phyloP scores from a whole-genome alignment of 139 green algal genomes.

The Picochlorum sp. region DNA sequence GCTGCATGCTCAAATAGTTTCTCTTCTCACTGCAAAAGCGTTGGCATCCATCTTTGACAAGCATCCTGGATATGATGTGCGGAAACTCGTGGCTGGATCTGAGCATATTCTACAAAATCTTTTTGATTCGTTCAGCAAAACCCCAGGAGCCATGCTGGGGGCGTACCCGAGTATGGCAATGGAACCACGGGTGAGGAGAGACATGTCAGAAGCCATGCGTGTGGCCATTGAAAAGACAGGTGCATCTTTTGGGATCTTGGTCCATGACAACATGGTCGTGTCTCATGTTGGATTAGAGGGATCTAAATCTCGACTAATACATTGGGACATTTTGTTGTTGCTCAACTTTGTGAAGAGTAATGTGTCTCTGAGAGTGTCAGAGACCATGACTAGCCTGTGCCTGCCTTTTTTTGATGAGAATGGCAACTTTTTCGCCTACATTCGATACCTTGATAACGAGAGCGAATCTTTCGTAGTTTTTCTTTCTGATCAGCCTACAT shows the following conservation, averaged over 20 bases:
- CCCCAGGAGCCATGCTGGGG: conserved; percentile 41
- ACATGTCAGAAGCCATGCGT: conserved; percentile 26
- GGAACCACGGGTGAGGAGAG: conserved; percentile 19
- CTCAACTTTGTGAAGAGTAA: conserved; percentile 64
- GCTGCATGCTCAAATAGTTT: conserved; percentile 24
- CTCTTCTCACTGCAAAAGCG: conserved; percentile 22
- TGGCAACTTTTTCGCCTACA: conserved; percentile 76
- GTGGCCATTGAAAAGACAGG: conserved; percentile 13
- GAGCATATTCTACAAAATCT: conserved; percentile 30
- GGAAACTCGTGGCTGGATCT: conserved; percentile 22
- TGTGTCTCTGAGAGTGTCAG: conserved; percentile 35
- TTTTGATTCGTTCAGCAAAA: conserved; percentile 23
- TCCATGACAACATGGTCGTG: no score
- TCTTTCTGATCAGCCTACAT: conserved; percentile 10
- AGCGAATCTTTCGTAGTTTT: conserved; percentile 17
- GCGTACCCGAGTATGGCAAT: conserved; percentile 36
- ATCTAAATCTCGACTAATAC: not conserved
- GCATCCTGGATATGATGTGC: conserved; percentile 23
- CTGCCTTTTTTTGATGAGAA: conserved; percentile 66
- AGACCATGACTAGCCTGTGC: conserved; percentile 73
- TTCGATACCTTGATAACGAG: conserved; percentile 44
- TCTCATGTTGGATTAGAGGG: no score
- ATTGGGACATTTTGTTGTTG: conserved; percentile 68
- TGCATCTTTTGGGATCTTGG: not conserved
- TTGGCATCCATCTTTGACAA: conserved; percentile 17